Base-by-base conservation (phyloP, 495 filamentous ascomycete species). In the Aspergillus sclerotiicarbonarius region DNA sequence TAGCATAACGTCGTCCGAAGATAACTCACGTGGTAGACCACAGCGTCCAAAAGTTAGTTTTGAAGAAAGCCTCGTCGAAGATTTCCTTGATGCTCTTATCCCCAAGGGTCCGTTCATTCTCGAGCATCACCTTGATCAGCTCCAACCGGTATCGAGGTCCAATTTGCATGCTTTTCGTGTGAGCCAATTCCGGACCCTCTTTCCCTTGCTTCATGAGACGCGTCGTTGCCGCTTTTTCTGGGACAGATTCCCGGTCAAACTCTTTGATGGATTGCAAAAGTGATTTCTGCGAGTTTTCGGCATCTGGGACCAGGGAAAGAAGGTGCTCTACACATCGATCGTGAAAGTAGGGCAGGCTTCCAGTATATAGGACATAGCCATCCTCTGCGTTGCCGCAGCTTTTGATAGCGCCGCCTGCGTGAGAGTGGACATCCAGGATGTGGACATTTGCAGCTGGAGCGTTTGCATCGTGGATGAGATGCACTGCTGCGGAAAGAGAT, bases 391-490 rank as follows among this genome's bases (percentile, higher is more conserved):
- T 57, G 0, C 71, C 72, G 33, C 56, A 61, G 7, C 64, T 67
- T 33, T 66, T 61, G 59, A 75, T 67, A 1, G 64, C 67, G 0
- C 72, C 74, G 1, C 74, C 72, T 0, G 64, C 43, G 0, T 61
- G 41, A 12, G 58, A 41, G 21, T 60, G 53, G 0, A 61, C 51
- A 45, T 77, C 73, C 0, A 77, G 59, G 58, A 77, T 69, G 50
- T 73, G 71, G 57, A 76, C 70, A 43, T 71, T 65, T 2, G 44
- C 51, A 0, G 62, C 61, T 0, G 73, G 66, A 2, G 76, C 58
- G 3, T 72, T 62, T 8, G 71, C 72, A 61, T 79, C 69, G 9
- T 70, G 63, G 51, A 79, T 71, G 41, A 76, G 64, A 54, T 70
- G 67, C 10, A 70, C 61, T 2, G 76, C 73, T 0, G 76, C 67